A percentile compares a stretch with the other conserved stretches of the same genome.
phyloP scores from a whole-genome alignment of 2,329 filamentous ascomycete species.

The Calonectria henricotiae region DNA sequence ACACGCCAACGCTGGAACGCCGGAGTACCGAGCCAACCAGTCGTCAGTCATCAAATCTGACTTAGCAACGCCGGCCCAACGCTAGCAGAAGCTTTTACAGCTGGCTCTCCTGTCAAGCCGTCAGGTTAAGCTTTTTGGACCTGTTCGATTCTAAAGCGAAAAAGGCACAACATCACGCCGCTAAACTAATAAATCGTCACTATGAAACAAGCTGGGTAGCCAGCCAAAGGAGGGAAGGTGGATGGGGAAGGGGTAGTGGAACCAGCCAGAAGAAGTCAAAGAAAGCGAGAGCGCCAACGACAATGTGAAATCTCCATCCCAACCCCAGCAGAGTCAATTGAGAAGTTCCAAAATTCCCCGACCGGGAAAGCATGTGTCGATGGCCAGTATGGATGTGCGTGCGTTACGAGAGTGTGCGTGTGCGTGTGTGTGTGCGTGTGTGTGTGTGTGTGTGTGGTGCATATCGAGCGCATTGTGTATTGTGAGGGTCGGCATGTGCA shows the following conservation, averaged over 20 bases:
- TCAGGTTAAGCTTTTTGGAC: constrained; percentile 32
- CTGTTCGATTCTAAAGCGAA: constrained; percentile 14
- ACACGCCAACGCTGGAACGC: constrained; percentile 26
- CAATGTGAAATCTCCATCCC: not conserved
- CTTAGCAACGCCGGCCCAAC: constrained; percentile 24
- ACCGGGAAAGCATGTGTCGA: not conserved
- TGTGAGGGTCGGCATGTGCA: constrained; percentile 27
- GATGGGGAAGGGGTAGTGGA: not conserved
- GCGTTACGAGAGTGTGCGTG: too few species aligned
- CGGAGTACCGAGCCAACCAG: constrained; percentile 10
- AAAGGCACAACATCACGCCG: constrained; percentile 20
- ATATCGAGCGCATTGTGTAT: constrained; percentile 19
- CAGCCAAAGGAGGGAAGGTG: not conserved
- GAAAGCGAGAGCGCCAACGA: not conserved
- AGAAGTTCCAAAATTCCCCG: constrained; percentile 12
- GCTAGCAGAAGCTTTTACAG: constrained; percentile 35
- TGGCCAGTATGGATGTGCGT: constrained; percentile 1
- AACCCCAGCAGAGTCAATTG: constrained; percentile 15
- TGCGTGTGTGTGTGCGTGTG: too few species aligned
- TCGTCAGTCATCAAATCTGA: not conserved
- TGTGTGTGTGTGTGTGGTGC: too few species aligned
- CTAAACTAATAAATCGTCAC: not conserved
- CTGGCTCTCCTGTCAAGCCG: constrained; percentile 28
- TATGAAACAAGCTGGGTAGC: not conserved
- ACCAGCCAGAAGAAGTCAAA: not conserved